Evolutionary conservation across 2,329 filamentous ascomycete genomes (phyloP).

Genomic region (Aspergillus sp.): DNA sequence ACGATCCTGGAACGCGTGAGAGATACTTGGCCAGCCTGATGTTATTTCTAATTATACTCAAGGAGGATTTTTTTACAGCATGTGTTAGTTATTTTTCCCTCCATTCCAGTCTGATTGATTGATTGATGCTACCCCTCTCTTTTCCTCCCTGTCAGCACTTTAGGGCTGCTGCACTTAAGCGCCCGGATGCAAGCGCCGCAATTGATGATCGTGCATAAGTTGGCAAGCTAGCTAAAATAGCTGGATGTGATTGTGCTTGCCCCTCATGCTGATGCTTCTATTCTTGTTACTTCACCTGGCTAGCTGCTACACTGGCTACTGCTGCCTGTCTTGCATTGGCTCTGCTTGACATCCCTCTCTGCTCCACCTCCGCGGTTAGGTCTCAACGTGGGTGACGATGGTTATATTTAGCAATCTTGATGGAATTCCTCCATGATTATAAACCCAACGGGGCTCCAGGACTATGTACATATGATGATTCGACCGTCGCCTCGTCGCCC

Average conservation of each 20-base stretch:
- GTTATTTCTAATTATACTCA: no score
- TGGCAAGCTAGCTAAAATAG: no score
- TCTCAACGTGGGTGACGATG: not conserved
- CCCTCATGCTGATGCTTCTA: not conserved
- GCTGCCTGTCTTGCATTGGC: no score
- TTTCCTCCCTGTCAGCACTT: not conserved
- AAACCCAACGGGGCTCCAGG: not conserved
- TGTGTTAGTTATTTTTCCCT: no score
- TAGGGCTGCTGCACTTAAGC: conserved; percentile 8
- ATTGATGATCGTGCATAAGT: not conserved
- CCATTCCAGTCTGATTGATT: conserved; percentile 1
- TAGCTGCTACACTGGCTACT: no score
- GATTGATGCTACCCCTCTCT: not conserved
- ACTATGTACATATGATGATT: conserved; percentile 1
- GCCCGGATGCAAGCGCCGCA: conserved; percentile 3
- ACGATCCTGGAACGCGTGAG: conserved; percentile 8
- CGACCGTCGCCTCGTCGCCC: not conserved
- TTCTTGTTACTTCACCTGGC: not conserved
- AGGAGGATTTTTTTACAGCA: no score
- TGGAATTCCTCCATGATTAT: not conserved
- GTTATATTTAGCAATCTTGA: not conserved
- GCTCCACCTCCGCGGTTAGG: not conserved
- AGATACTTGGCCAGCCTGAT: not conserved
- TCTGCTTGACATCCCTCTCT: no score
- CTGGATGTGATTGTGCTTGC: not conserved